phyloP scores from a whole-genome alignment of 371 early-diverging fungal species.

The Mucor mucedo region DNA sequence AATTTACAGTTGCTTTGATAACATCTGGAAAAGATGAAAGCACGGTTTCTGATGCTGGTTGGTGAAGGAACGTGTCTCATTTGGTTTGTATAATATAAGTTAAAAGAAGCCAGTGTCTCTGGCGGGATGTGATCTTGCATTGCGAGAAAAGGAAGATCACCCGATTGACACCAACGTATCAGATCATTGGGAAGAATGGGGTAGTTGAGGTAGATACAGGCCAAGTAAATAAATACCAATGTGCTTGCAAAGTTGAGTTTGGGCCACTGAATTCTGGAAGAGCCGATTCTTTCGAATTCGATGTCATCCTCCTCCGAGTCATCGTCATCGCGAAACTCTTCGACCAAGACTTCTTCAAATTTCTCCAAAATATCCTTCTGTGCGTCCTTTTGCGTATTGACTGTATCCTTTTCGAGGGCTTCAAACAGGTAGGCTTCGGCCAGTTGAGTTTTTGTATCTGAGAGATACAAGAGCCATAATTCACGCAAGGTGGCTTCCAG shows the following conservation, averaged over 20 bases:
- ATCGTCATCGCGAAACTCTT: constrained; percentile 4
- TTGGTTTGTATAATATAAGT: not conserved
- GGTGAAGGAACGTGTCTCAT: constrained; percentile 13
- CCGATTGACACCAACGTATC: constrained; percentile 28
- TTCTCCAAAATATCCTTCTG: not conserved
- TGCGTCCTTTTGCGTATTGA: not conserved
- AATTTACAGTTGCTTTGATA: constrained; percentile 4
- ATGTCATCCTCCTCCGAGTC: not conserved
- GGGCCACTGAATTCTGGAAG: constrained; percentile 19
- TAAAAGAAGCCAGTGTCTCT: not conserved
- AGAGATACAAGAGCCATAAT: constrained; percentile 40
- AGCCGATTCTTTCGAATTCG: not conserved
- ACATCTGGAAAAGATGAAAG: not conserved
- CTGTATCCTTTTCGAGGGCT: constrained; percentile 11
- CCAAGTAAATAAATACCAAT: constrained; percentile 35
- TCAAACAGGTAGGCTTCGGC: constrained; percentile 22
- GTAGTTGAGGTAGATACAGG: constrained; percentile 33
- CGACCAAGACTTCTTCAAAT: constrained; percentile 9
- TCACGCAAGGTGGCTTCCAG: constrained; percentile 40
- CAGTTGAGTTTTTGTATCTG: constrained; percentile 16
- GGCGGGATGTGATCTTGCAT: constrained; percentile 21
- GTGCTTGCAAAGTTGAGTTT: constrained; percentile 3
- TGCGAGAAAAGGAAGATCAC: constrained; percentile 28
- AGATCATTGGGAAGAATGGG: constrained; percentile 38
- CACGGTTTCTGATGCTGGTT: not conserved